Percentiles rank a stretch among this genome's conserved stretches.
phyloP scores from a whole-genome alignment of 2,329 filamentous ascomycete species.

The Endocalyx cinctus region DNA sequence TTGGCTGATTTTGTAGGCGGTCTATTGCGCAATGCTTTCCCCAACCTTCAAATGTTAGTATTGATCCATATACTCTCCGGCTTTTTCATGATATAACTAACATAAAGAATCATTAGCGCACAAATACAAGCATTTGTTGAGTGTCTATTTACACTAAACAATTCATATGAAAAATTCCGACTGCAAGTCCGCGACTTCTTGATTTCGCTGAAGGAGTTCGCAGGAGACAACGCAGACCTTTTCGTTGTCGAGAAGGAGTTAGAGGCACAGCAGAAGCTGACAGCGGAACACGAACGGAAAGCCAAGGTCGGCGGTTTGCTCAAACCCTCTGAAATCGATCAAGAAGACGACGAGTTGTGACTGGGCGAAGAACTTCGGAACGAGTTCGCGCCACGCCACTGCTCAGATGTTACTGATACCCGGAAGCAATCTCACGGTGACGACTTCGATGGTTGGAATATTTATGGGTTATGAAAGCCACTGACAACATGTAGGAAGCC shows the following conservation, averaged over 20 bases:
- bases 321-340: conserved; percentile 94
- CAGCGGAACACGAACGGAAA: conserved; percentile 83
- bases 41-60: conserved; percentile 82
- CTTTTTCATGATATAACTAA: too few relatives aligned
- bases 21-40: conserved; percentile 83
- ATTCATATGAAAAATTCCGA: conserved; percentile 90
- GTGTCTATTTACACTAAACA: conserved; percentile 81
- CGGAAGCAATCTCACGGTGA: conserved; percentile 12
- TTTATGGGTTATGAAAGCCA: conserved; percentile 33
- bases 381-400: conserved; percentile 47
- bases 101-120: conserved; percentile 48
- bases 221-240: conserved; percentile 90
- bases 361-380: conserved; percentile 64
- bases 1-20: conserved; percentile 81
- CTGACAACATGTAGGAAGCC: conserved; percentile 7
- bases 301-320: conserved; percentile 94
- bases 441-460: conserved; percentile 27
- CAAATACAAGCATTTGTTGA: conserved; percentile 91
- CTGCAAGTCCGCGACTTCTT: conserved; percentile 94
- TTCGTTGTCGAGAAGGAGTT: conserved; percentile 94
- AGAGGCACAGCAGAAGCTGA: conserved; percentile 77
- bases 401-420: conserved; percentile 22
- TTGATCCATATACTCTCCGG: too few relatives aligned
- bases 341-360: conserved; percentile 86
- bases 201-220: conserved; percentile 94